Evolutionary conservation across 371 early-diverging fungal species (phyloP).

Genomic region (Smittium culicis): DNA sequence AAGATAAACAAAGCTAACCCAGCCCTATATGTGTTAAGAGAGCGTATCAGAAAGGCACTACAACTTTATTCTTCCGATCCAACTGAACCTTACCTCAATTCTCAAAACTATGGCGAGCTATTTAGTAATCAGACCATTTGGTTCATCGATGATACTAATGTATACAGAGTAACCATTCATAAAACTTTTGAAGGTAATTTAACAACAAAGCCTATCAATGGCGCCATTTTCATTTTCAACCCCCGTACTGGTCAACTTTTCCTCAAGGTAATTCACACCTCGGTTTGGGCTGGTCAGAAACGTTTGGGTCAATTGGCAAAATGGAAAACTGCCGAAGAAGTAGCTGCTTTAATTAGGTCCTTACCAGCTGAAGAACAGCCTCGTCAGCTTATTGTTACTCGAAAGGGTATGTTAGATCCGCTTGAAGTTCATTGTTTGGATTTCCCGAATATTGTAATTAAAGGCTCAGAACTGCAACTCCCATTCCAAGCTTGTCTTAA

Average conservation of each 20-base stretch:
- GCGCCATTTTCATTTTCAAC: slow-evolving; percentile 96
- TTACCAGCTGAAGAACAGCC: slow-evolving; percentile 97
- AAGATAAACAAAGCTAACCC: slow-evolving; percentile 98
- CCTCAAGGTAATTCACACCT: slow-evolving; percentile 97
- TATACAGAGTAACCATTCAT: slow-evolving; percentile 98
- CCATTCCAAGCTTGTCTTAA: slow-evolving; percentile 96
- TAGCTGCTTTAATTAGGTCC: slow-evolving; percentile 95
- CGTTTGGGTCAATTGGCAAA: slow-evolving; percentile 96
- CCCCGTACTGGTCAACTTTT: slow-evolving; percentile 97
- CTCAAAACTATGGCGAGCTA: slow-evolving; percentile 91
- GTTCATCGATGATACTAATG: slow-evolving; percentile 99
- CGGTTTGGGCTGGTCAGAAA: slow-evolving; percentile 98
- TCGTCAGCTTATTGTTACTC: slow-evolving; percentile 94
- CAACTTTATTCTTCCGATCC: slow-evolving; percentile 97
- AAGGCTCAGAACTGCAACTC: slow-evolving; percentile 88
- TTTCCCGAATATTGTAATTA: slow-evolving; percentile 97
- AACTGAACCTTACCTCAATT: slow-evolving; percentile 93
- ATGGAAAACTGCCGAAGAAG: slow-evolving; percentile 99
- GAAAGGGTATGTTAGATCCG: slow-evolving; percentile 98
- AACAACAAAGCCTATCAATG: slow-evolving; percentile 95
- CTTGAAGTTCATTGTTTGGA: slow-evolving; percentile 89
- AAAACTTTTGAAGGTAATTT: slow-evolving; percentile 98
- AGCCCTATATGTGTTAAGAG: slow-evolving; percentile 91
- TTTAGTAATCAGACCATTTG: slow-evolving; percentile 97
- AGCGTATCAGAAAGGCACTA: slow-evolving; percentile 96